Base-by-base conservation (phyloP, 306 rosid species). In the Cucurbita argyrosperma region DNA sequence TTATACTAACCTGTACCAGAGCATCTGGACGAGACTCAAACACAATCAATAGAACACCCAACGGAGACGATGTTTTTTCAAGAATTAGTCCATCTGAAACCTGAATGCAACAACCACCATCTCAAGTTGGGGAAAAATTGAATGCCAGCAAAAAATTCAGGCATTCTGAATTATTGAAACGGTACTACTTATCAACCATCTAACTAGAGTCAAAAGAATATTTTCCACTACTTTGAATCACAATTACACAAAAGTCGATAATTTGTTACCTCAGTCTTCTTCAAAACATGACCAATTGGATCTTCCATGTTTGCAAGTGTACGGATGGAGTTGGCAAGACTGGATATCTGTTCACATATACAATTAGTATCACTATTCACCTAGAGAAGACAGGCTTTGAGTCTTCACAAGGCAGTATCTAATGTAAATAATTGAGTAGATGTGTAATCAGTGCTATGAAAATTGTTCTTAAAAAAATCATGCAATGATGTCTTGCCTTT, bases 1-100 rank as follows among this genome's bases (percentile, higher is more conserved):
- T 75, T 38, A 45, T 51, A 51, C 79, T 71, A 77, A 94, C 99
- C 99, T 94, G 99, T 72, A 91, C 96, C 40, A 94, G 79, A 12
- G 97, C 99, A 64, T 94, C 97, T 15, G 99, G 99, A 77, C 98
- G 99, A 83, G 99, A 89, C 84, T 94, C 99, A 54, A 94, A 94
- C 74, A 94, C 86, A 78, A 94, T 89, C 83, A 94, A 82, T 69
- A 94, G 96, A 78, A 94, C 97, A 38, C 99, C 99, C 79, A 94
- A 74, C 47, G 99, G 96, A 80, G 96, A 86, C 64, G 99, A 89
- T 40, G 95, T 91, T 88, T 94, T 94, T 84, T 94, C 99, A 72
- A 94, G 85, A 79, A 91, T 72, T 58, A 94, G 87, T 80, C 96
- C 97, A 73, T 94, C 99, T 76, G 95, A 90, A 77, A 94, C 84